Percentiles rank a stretch among this genome's conserved stretches.
Conservation (phyloP, 176 grass and related monocot genomes). For the Pontederia crassipes region DNA sequence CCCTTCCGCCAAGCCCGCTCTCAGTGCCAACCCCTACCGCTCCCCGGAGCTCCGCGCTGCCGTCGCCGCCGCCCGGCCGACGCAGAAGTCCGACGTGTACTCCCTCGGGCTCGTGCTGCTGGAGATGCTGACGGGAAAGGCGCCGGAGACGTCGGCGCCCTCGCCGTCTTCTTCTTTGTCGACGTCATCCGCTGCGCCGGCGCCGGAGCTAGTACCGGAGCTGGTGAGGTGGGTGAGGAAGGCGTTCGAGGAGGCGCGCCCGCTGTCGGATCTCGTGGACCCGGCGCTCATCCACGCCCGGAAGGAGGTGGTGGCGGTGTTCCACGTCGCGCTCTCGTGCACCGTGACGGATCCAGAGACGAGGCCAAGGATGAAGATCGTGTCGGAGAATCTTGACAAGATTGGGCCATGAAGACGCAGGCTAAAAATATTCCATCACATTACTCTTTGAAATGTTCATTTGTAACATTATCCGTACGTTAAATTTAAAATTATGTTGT, state of each 20-base stretch:
- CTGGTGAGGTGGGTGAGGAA: conserved; percentile 76
- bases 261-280: conserved; percentile 94
- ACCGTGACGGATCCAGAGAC: conserved; percentile 65
- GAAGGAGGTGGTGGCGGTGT: conserved; percentile 84
- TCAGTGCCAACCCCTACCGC: conserved; percentile 36
- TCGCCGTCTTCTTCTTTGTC: conserved; percentile 26
- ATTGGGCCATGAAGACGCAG: conserved; percentile 27
- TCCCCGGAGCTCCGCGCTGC: conserved; percentile 51
- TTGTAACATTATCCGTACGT: too few relatives aligned
- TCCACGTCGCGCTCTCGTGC: conserved; percentile 92
- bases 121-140: conserved; percentile 62
- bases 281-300: conserved; percentile 82
- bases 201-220: conserved; percentile 52
- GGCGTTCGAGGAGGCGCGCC: conserved; percentile 88
- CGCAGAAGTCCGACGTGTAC: conserved; percentile 93
- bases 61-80: conserved; percentile 22
- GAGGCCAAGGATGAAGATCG: conserved; percentile 67
- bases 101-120: conserved; percentile 78
- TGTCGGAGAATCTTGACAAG: conserved; percentile 79
- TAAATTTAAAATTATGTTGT: too few relatives aligned
- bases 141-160: conserved; percentile 16
- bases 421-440: too few relatives aligned
- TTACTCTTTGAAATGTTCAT: too few relatives aligned
- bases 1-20: conserved; percentile 18
- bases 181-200: conserved; percentile 25